A percentile compares a stretch with the other conserved stretches of the same genome.
Evolutionary conservation across 1,284 basidiomycete species (phyloP).

Genomic region (Ustilago crameri): DNA sequence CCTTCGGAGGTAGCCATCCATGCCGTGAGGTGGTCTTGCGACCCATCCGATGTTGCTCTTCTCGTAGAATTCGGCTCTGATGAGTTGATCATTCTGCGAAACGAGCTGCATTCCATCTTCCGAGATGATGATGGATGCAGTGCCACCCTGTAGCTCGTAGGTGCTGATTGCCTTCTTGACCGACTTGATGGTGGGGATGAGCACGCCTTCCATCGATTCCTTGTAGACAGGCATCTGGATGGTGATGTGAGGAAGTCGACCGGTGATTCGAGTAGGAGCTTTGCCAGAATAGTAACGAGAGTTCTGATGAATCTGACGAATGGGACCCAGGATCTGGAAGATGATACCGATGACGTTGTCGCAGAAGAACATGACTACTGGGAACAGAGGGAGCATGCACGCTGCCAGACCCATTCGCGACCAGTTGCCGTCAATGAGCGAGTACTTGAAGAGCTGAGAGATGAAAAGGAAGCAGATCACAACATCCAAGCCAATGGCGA

Average conservation of each 20-base stretch:
- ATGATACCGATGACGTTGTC: slow-evolving; percentile 72
- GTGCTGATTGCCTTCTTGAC: slow-evolving; percentile 87
- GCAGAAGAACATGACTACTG: slow-evolving; percentile 74
- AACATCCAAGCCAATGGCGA: slow-evolving; percentile 72
- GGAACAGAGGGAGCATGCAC: background rate
- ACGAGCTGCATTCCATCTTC: slow-evolving; percentile 80
- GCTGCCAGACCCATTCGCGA: slow-evolving; percentile 74
- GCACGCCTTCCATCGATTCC: slow-evolving; percentile 69
- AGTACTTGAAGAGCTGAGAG: slow-evolving; percentile 77
- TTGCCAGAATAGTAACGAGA: slow-evolving; percentile 70
- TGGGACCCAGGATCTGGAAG: slow-evolving; percentile 69
- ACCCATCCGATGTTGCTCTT: slow-evolving; percentile 82
- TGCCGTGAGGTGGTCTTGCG: slow-evolving; percentile 78
- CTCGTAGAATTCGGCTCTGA: slow-evolving; percentile 79
- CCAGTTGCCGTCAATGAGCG: slow-evolving; percentile 75
- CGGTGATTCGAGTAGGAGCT: slow-evolving; percentile 74
- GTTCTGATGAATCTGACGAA: slow-evolving; percentile 74
- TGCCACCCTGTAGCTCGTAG: slow-evolving; percentile 83
- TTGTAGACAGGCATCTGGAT: slow-evolving; percentile 84
- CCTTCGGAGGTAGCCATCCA: slow-evolving; percentile 80
- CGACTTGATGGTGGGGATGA: slow-evolving; percentile 79
- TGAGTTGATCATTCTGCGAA: slow-evolving; percentile 74
- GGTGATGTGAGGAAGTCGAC: slow-evolving; percentile 78
- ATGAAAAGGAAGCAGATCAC: slow-evolving; percentile 73
- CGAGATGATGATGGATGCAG: slow-evolving; percentile 79